These are phyloP conservation scores for Yarrowia porcina DNA, from an alignment of 805 yeast genomes.

Conservation along the genomic window DNA sequence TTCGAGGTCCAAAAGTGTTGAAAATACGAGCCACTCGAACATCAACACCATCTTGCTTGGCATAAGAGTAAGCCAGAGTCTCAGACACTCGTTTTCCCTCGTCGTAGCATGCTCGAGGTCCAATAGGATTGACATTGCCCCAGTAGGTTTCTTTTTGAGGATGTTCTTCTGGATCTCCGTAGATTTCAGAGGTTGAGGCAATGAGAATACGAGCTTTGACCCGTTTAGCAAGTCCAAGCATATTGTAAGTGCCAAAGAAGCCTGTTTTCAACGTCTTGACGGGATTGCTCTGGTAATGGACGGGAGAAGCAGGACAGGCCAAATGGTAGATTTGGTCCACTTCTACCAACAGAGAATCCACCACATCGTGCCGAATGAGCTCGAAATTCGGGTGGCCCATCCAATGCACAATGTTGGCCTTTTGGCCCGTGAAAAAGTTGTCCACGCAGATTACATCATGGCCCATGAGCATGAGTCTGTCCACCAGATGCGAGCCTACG, in stretches of 20 bases:
- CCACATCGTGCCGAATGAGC: constrained; percentile 35
- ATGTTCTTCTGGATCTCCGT: constrained; percentile 36
- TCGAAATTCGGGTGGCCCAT: constrained; percentile 36
- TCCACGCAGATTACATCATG: constrained; percentile 35
- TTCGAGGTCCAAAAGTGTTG: constrained; percentile 35
- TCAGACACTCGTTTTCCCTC: constrained; percentile 36
- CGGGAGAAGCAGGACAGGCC: constrained; percentile 36
- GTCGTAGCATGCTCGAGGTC: constrained; percentile 36
- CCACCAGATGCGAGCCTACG: constrained; percentile 35
- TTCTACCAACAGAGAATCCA: constrained; percentile 34
- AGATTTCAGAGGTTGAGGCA: constrained; percentile 35
- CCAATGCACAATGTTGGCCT: constrained; percentile 34
- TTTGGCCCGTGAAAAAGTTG: constrained; percentile 35
- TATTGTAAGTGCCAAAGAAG: constrained; percentile 35
- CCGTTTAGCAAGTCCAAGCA: constrained; percentile 36
- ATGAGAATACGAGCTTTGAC: constrained; percentile 34
- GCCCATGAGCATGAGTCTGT: constrained; percentile 35
- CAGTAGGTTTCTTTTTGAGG: constrained; percentile 35
- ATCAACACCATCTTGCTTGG: constrained; percentile 33
- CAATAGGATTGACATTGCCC: constrained; percentile 34
- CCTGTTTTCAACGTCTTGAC: constrained; percentile 36
- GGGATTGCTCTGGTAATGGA: constrained; percentile 35
- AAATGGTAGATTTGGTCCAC: constrained; percentile 35
- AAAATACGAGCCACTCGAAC: constrained; percentile 35
- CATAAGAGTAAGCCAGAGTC: constrained; percentile 34